phyloP scores from a whole-genome alignment of 2,329 filamentous ascomycete genomes.

The Scedosporium aurantiacum region DNA sequence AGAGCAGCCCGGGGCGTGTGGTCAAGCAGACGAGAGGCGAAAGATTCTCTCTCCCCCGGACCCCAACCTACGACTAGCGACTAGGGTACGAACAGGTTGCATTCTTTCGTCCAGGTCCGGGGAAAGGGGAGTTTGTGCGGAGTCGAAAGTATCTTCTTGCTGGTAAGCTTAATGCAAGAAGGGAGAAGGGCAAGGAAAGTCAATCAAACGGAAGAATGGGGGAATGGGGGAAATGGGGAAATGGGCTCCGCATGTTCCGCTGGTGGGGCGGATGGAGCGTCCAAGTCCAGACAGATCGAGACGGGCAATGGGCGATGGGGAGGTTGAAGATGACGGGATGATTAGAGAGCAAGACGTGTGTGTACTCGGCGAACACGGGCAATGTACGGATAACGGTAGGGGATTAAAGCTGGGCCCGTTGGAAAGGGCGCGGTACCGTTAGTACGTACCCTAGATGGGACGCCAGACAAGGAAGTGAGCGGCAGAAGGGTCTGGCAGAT shows the following conservation, averaged over 20 bases:
- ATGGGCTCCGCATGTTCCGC: background rate
- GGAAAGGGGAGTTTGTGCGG: background rate
- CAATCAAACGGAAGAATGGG: constrained; percentile 4
- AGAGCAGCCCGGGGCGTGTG: background rate
- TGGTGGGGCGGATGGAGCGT: background rate
- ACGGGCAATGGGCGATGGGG: no score
- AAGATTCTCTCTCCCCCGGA: no score
- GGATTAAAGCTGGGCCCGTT: background rate
- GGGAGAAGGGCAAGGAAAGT: background rate
- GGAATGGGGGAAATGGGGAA: background rate
- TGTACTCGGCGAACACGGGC: background rate
- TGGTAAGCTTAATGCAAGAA: background rate
- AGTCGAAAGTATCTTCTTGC: background rate
- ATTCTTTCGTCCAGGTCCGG: background rate
- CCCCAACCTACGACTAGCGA: background rate
- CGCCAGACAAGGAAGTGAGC: background rate
- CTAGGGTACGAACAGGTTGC: background rate
- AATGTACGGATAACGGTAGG: background rate
- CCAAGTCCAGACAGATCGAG: background rate
- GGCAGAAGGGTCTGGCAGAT: background rate
- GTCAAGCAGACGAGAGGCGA: background rate
- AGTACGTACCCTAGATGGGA: background rate
- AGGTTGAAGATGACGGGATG: background rate
- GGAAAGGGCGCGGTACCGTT: background rate
- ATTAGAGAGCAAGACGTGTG: background rate